A percentile compares a stretch with the other conserved stretches of the same genome.
Evolutionary conservation across 75 land plant species (phyloP).

Genomic region (Pinus taeda): DNA sequence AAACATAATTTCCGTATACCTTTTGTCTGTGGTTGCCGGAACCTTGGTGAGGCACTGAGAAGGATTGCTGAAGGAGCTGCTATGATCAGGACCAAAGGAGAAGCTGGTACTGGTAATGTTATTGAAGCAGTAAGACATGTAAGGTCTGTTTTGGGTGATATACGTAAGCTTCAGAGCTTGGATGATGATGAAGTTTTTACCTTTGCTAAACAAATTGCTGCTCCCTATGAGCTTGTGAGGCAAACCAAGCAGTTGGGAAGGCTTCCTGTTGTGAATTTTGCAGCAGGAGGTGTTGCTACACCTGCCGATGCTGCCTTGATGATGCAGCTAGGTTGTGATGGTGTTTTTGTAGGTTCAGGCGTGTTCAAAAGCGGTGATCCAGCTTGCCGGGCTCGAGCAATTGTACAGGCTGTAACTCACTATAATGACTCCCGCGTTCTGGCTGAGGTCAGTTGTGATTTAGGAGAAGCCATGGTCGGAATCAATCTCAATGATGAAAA

Average conservation of each 20-base stretch:
- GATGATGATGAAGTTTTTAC: conserved; percentile 79
- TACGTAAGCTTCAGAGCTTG: conserved; percentile 51
- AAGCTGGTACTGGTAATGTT: conserved; percentile 90
- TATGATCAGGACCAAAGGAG: conserved; percentile 93
- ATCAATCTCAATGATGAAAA: conserved; percentile 79
- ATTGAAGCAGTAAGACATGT: conserved; percentile 91
- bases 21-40: conserved; percentile 81
- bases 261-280: conserved; percentile 84
- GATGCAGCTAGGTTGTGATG: conserved; percentile 98
- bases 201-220: conserved; percentile 70
- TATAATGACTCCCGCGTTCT: conserved; percentile 63
- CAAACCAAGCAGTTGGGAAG: conserved; percentile 95
- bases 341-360: conserved; percentile 94
- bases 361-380: conserved; percentile 95
- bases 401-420: conserved; percentile 73
- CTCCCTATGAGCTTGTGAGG: conserved; percentile 88
- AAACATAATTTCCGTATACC: conserved; percentile 89
- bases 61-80: conserved; percentile 76
- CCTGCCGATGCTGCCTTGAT: conserved; percentile 94
- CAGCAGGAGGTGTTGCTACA: conserved; percentile 83
- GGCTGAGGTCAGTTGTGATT: conserved; percentile 63
- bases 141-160: conserved; percentile 70
- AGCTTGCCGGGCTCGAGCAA: conserved; percentile 62
- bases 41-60: conserved; percentile 70
- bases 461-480: conserved; percentile 89